Evolutionary conservation across 1,284 basidiomycete genomes (phyloP).

Genomic region (Malassezia yamatoensis): DNA sequence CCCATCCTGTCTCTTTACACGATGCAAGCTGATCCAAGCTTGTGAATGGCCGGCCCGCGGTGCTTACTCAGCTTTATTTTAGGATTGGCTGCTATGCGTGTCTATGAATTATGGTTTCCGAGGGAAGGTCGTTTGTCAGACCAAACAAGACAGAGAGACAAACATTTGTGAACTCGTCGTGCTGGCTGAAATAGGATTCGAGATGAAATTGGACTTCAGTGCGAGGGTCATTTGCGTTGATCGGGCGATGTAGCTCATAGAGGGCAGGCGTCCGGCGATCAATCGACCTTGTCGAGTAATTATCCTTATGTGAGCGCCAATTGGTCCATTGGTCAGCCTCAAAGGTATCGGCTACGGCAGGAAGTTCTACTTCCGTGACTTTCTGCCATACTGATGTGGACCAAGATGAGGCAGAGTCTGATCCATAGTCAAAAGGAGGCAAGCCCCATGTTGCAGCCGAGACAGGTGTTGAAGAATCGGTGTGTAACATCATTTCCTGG

Average conservation of each 20-base stretch:
- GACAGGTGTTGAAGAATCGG: too few species aligned
- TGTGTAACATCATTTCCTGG: too few species aligned
- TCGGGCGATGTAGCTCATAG: slow-evolving; percentile 1
- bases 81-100: not conserved
- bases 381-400: not conserved
- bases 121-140: slow-evolving; percentile 3
- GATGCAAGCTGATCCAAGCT: not conserved
- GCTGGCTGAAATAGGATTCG: slow-evolving; percentile 18
- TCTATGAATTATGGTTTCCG: too few species aligned
- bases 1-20: slow-evolving; percentile 14
- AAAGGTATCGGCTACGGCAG: slow-evolving; percentile 22
- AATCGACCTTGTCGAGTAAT: not conserved
- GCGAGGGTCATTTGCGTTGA: not conserved
- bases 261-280: not conserved
- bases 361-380: slow-evolving; percentile 20
- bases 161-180: slow-evolving; percentile 32
- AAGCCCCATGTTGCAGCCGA: not conserved
- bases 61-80: slow-evolving; percentile 13
- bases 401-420: not conserved
- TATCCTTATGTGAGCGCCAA: slow-evolving; percentile 7
- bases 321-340: slow-evolving; percentile 19
- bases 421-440: not conserved
- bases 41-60: not conserved
- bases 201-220: slow-evolving; percentile 8
- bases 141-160: slow-evolving; percentile 22